These are phyloP conservation scores for Penicillium sp. DNA, from an alignment of 2,329 filamentous ascomycete species.

Conservation along the genomic window DNA sequence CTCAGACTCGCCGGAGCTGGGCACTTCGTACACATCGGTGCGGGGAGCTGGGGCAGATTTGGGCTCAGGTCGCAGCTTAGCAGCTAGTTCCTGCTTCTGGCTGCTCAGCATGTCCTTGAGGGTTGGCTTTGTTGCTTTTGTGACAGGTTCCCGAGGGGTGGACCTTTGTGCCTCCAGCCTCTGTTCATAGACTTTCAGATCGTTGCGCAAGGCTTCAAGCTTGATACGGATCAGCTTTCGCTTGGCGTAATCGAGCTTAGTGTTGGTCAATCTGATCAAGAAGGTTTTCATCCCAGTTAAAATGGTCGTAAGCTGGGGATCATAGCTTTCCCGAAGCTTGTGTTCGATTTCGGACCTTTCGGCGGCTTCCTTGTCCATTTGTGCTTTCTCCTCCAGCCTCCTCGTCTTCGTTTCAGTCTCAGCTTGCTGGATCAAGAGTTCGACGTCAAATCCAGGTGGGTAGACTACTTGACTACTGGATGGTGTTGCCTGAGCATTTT, in stretches of 20 bases:
- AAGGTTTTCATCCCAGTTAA: background rate
- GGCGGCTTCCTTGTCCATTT: background rate
- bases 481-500: background rate
- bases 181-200: slow-evolving; percentile 2
- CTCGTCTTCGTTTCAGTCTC: background rate
- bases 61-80: background rate
- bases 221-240: background rate
- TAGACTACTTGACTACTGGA: background rate
- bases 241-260: background rate
- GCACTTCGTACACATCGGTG: slow-evolving; percentile 1
- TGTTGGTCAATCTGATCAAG: background rate
- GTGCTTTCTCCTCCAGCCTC: background rate
- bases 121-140: background rate
- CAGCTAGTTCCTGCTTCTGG: slow-evolving; percentile 1
- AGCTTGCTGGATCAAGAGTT: background rate
- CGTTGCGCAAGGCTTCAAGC: background rate
- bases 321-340: background rate
- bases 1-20: slow-evolving; percentile 3
- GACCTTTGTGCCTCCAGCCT: background rate
- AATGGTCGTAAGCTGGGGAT: background rate
- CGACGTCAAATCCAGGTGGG: background rate
- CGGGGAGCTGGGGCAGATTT: background rate
- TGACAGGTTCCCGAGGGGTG: background rate
- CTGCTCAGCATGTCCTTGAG: slow-evolving; percentile 1
- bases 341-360: background rate